Base-by-base conservation (phyloP, 192 early-diverging fungal genomes). In the Rhizophagus sp. region DNA sequence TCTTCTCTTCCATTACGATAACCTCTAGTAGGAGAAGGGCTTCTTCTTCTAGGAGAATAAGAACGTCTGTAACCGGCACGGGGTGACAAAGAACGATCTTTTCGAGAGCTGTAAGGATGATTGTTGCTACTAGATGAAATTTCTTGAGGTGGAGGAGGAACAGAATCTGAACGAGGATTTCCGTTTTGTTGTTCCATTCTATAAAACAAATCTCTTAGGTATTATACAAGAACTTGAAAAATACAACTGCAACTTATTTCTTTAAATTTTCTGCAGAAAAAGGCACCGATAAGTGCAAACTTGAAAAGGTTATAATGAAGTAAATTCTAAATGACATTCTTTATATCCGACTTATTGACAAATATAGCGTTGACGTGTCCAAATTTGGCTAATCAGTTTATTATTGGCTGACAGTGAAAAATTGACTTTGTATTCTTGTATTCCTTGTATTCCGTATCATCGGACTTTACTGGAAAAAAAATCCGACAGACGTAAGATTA, bases 11-110 rank as follows among this genome's bases (percentile, higher is more conserved):
- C 63, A 57, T 82, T 81, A 67, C 81, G 81, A 62, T 86, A 84
- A 24, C 81, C 83, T 27, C 81, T 79, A 15, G 4, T 17, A 15
- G 85, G 85, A 24, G 85, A 86, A 50, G 81, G 81, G 30, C 79
- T 81, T 39, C 83, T 79, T 44, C 85, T 83, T 62, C 81, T 71
- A 33, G 85, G 85, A 22, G 85, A 84, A 78, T 81, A 84, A 33
- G 85, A 86, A 44, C 80, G 79, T 65, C 82, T 81, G 39, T 81
- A 81, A 47, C 44, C 80, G 57, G 30, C 50, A 7, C 67, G 24
- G n/a, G 78, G 78, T 47, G 78, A 79, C 13, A 62, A 5, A 57
- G 78, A 79, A 13, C 78, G 78, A 19, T 79, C 78, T 41, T 71
- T 79, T 41, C 78, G 41, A 50, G 76, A 67, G 25, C 34, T 61